Base-by-base conservation (phyloP, 2,329 filamentous ascomycete genomes). In the Didymella segeticola region DNA sequence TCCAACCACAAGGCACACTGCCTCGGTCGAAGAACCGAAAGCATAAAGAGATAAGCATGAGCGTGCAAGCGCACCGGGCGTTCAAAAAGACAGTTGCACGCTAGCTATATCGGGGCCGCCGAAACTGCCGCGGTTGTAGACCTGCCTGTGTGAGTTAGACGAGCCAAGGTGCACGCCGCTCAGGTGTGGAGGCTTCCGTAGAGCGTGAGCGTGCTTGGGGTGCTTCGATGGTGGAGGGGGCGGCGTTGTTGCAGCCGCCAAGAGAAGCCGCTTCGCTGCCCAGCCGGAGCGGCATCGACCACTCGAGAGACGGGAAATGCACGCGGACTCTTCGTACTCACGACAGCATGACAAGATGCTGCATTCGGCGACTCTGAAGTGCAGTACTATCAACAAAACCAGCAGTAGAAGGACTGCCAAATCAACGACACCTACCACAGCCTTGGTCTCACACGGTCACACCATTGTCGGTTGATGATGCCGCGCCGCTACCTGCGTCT, bases 41-140 rank as follows among this genome's bases (percentile, higher is more conserved):
- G 37, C 20, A 46, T 57, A 53, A 58, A 48, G 47, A 53, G 57
- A 65, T 60, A 61, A 61, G 59, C 62, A 58, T 57, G 38, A 47
- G 33, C 47, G 30, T 36, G 33, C 29, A 34, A 38, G 53, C 45
- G 56, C 50, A 33, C 57, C 52, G 57, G 57, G 47, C 36, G 49
- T 54, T 56, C 52, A 43, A 47, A 51, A 63, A 60, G 61, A 27
- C 22, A 30, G 19, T 22, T 37, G 26, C 8, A 22, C 4, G 27
- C 51, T 54, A 54, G 27, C 25, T n/a, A n/a, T 11, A 20, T 27
- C 4, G 14, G 33, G 39, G 22, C 15, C 41, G 34, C 41, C 47
- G 43, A 48, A 58, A 39, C 45, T 51, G 42, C 56, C 29, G 56
- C 41, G 22, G 19, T 36, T 50, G 58, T 6, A 47, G 49, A 61